A percentile compares a stretch with the other conserved stretches of the same genome.
Evolutionary conservation across 2,329 filamentous ascomycete genomes (phyloP).

Genomic region (Pseudomassariella vexata): DNA sequence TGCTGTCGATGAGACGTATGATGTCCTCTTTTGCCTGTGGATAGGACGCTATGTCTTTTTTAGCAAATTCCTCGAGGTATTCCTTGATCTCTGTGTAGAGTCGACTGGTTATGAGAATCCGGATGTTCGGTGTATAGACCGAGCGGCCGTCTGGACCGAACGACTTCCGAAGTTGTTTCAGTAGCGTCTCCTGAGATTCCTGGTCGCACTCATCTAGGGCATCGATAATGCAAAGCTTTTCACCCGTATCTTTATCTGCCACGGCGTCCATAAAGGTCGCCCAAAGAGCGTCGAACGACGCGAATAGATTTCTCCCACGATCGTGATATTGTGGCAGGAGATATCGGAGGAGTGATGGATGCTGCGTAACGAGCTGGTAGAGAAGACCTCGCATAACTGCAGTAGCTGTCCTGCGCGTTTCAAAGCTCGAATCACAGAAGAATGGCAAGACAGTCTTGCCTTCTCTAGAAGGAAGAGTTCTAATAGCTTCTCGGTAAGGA

Average conservation of each 20-base stretch:
- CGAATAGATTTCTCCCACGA: constrained; percentile 9
- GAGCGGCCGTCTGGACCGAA: background rate
- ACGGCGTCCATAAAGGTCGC: background rate
- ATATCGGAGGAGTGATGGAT: constrained; percentile 11
- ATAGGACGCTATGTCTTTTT: background rate
- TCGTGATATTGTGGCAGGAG: constrained; percentile 14
- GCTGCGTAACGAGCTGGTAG: constrained; percentile 13
- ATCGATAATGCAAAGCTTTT: background rate
- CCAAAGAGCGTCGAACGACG: constrained; percentile 14
- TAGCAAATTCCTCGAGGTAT: background rate
- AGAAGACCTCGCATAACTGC: constrained; percentile 18
- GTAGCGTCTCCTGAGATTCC: background rate
- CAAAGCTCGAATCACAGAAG: constrained; percentile 17
- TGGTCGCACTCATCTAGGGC: background rate
- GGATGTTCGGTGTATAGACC: no score
- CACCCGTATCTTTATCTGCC: background rate
- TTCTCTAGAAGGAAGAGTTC: constrained; percentile 5
- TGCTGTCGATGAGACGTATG: background rate
- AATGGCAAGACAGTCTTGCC: constrained; percentile 15
- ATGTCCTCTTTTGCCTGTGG: background rate
- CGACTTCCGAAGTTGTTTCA: background rate
- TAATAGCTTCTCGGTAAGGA: constrained; percentile 14
- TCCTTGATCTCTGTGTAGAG: background rate
- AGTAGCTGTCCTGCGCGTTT: constrained; percentile 15
- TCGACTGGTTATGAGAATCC: background rate